Evolutionary conservation across 2,329 filamentous ascomycete genomes (phyloP).

Genomic region (Colletotrichum brevisporum): DNA sequence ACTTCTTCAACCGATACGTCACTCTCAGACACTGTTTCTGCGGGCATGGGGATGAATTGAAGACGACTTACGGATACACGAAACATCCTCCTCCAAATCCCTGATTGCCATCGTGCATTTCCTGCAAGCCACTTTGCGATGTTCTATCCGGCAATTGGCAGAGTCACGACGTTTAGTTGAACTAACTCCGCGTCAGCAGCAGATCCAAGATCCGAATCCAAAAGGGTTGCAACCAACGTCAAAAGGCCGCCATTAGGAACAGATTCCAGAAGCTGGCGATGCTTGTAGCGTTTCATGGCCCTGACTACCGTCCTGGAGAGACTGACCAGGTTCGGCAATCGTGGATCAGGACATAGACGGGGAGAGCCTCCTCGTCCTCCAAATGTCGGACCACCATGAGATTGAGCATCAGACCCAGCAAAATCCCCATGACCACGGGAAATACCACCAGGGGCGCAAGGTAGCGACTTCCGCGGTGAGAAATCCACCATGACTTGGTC

Average conservation of each 20-base stretch:
- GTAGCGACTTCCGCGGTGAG: background rate
- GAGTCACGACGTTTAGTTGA: no score
- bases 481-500: slow-evolving; percentile 8
- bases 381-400: background rate
- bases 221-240: no score
- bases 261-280: no score
- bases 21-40: background rate
- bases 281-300: no score
- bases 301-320: background rate
- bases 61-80: background rate
- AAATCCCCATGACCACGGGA: background rate
- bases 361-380: background rate
- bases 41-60: background rate
- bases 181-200: no score
- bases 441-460: background rate
- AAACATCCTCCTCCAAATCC: no score
- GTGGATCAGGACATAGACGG: slow-evolving; percentile 29
- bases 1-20: slow-evolving; percentile 6
- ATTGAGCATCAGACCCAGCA: background rate
- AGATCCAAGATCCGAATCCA: no score
- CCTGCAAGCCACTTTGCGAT: background rate
- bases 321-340: slow-evolving; percentile 28
- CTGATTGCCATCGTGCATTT: background rate
- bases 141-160: no score
- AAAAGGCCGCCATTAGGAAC: no score